These are phyloP conservation scores for Gracilaria vermiculophylla DNA, from an alignment of 23 red algal genomes.

Conservation along the genomic window DNA sequence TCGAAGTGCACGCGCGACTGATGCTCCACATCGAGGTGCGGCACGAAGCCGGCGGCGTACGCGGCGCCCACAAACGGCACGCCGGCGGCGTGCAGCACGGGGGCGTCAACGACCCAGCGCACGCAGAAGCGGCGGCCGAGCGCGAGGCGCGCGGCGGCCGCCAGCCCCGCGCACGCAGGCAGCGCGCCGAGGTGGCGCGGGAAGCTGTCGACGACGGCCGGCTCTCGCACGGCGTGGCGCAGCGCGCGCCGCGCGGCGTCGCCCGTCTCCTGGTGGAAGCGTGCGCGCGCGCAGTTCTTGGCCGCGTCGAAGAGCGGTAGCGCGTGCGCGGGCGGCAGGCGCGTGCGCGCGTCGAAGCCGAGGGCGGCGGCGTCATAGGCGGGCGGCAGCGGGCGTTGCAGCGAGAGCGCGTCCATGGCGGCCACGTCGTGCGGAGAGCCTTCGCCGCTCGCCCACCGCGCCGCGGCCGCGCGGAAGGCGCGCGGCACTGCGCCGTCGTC, in stretches of 20 bases:
- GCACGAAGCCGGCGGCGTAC: not conserved
- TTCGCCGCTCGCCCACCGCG: slow-evolving; percentile 21
- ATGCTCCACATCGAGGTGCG: not conserved
- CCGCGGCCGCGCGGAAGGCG: not conserved
- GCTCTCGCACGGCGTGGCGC: not conserved
- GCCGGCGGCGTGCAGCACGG: not conserved
- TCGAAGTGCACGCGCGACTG: not conserved
- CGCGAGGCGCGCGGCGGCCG: not conserved
- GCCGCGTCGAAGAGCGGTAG: slow-evolving; percentile 8
- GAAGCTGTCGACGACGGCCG: not conserved
- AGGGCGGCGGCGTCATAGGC: not conserved
- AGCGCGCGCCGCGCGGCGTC: not conserved
- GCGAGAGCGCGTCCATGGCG: not conserved
- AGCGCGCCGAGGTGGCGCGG: not conserved
- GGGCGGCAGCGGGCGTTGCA: not conserved
- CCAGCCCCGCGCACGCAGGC: not conserved
- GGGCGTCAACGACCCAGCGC: not conserved
- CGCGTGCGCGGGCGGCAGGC: not conserved
- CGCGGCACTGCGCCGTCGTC: not conserved
- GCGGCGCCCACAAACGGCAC: not conserved
- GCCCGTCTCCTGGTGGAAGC: not conserved
- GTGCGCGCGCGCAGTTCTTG: slow-evolving; percentile 1
- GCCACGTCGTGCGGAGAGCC: not conserved
- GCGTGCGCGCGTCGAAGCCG: not conserved
- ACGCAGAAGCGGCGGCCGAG: not conserved